Base-by-base conservation (phyloP, 805 yeast genomes). In the Saccharomyces kudriavzevii region DNA sequence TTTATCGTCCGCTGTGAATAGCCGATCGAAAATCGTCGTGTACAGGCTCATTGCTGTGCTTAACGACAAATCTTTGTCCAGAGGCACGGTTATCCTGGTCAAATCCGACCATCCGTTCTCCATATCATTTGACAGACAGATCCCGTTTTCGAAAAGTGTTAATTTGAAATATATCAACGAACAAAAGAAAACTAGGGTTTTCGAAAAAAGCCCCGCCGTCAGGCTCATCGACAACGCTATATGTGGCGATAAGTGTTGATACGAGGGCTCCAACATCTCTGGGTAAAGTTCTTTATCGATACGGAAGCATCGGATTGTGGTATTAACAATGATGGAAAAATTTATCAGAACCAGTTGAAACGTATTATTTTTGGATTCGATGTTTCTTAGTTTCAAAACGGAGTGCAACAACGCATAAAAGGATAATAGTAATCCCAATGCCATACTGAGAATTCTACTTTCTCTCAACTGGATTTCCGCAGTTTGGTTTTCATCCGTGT, bases 51-150 rank as follows among this genome's bases (percentile, higher is more conserved):
- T 58, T n/a, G 52, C 51, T 4, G 58, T 45, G 4, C 49, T 27
- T 22, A 59, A 49, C 3, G 60, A 43, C 6, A 58, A 49, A 3
- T 46, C 31, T 20, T 35, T 50, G 25, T 52, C 57, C 6, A 47
- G 47, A 1, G 55, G 58, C 4, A 48, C 49, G 8, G 54, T 51
- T 20, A 57, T 45, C 1, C 51, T 52, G 9, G 51, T 40, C n/a
- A 59, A 35, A 26, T 58, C 60, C 54, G 62, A 60, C n/a, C 58
- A 51, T 10, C 40, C 22, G 4, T 40, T 49, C 6, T 43, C 45
- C 49, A 51, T 45, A 49, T 53, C 54, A 9, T 24, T 13, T 6
- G 53, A 47, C 3, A 52, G 43, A 31, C 48, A 51, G 17, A 56
- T 47, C 8, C 57, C 57, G 9, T 49, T 55, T 29, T 55, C 58